Percentiles rank a stretch among this genome's conserved stretches.
Evolutionary conservation across 1,284 basidiomycete species (phyloP).

Genomic region (Xerocomus nothofagi): DNA sequence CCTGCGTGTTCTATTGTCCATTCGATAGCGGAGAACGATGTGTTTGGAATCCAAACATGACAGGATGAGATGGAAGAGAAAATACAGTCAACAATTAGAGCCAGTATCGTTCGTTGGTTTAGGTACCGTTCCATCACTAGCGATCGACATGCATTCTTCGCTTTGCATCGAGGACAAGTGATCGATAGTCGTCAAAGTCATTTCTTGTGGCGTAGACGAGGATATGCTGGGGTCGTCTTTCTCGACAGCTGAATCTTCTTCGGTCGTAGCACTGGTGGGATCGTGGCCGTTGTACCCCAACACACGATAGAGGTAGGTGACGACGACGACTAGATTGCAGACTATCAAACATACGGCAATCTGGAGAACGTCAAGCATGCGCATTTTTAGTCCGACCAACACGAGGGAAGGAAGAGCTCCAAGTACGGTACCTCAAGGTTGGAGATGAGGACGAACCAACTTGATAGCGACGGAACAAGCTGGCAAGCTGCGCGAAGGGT

Average conservation of each 20-base stretch:
- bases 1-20: background rate
- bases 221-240: background rate
- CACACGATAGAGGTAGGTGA: slow-evolving; percentile 22
- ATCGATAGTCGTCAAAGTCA: slow-evolving; percentile 21
- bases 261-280: background rate
- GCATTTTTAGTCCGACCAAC: background rate
- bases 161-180: slow-evolving; percentile 1
- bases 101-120: background rate
- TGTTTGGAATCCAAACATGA: background rate
- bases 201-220: background rate
- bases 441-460: slow-evolving; percentile 5
- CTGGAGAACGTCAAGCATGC: slow-evolving; percentile 7
- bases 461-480: background rate
- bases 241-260: background rate
- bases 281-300: background rate
- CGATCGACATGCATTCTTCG: background rate
- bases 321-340: slow-evolving; percentile 22
- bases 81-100: background rate
- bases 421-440: slow-evolving; percentile 19
- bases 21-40: background rate
- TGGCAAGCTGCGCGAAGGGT: slow-evolving; percentile 2
- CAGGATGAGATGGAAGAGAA: background rate
- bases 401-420: no score
- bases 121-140: background rate
- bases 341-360: slow-evolving; percentile 10